phyloP scores from a whole-genome alignment of 805 yeast species.

The Ogataea naganishii region DNA sequence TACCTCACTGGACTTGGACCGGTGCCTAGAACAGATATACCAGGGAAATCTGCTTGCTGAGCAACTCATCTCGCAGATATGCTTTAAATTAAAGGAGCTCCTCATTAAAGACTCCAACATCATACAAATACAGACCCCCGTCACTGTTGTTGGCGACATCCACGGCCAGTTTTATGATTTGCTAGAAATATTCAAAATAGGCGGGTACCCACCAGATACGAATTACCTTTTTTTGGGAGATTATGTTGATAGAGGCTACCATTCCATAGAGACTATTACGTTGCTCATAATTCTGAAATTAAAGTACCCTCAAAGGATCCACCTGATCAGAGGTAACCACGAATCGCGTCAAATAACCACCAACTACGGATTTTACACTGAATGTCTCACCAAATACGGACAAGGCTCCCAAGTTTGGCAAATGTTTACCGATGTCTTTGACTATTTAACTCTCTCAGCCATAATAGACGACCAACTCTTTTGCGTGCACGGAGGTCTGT shows the following conservation, averaged over 20 bases:
- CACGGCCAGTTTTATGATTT: constrained; percentile 96
- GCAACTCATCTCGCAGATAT: constrained; percentile 58
- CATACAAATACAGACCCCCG: constrained; percentile 75
- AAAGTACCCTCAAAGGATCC: constrained; percentile 79
- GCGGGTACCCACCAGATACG: constrained; percentile 89
- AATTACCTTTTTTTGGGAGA: constrained; percentile 92
- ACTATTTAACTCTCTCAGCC: constrained; percentile 79
- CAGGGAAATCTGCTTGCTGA: constrained; percentile 62
- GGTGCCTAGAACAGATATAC: constrained; percentile 59
- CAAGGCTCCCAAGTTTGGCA: constrained; percentile 69
- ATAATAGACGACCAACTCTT: constrained; percentile 85
- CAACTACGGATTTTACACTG: constrained; percentile 93
- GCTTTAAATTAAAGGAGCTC: constrained; percentile 76
- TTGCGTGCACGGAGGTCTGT: constrained; percentile 94
- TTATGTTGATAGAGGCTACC: constrained; percentile 93
- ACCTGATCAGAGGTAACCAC: constrained; percentile 87
- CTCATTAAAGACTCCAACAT: constrained; percentile 79
- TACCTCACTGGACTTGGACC: constrained; percentile 45
- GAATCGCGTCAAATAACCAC: constrained; percentile 96
- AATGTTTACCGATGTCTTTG: constrained; percentile 86
- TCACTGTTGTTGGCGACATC: constrained; percentile 94
- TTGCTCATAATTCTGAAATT: constrained; percentile 74
- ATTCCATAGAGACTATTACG: constrained; percentile 87
- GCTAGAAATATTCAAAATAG: constrained; percentile 85
- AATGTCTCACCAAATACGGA: constrained; percentile 86